Evolutionary conservation across 768 basidiomycete genomes (phyloP).

Genomic region (Trametes coccinea): DNA sequence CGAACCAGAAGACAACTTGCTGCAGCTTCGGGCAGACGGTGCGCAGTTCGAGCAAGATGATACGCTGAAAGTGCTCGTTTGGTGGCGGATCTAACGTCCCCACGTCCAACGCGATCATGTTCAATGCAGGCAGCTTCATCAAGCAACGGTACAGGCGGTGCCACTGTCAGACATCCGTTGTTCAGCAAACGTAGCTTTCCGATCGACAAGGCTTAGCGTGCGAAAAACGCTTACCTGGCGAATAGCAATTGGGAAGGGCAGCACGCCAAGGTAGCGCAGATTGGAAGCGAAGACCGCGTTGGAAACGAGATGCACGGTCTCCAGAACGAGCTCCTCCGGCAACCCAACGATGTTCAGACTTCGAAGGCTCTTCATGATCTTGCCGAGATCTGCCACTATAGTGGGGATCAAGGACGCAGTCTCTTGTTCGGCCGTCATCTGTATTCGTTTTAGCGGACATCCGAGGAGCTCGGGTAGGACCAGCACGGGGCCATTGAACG

Average conservation of each 20-base stretch:
- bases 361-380: slow-evolving; percentile 34
- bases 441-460: slow-evolving; percentile 46
- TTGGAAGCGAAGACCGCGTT: slow-evolving; percentile 34
- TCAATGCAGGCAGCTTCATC: slow-evolving; percentile 37
- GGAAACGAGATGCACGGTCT: slow-evolving; percentile 36
- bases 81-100: slow-evolving; percentile 37
- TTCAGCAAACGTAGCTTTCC: slow-evolving; percentile 26
- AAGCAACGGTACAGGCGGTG: slow-evolving; percentile 36
- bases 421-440: slow-evolving; percentile 44
- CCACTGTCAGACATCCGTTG: slow-evolving; percentile 29
- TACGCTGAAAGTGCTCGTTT: slow-evolving; percentile 35
- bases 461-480: slow-evolving; percentile 43
- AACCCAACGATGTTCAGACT: slow-evolving; percentile 39
- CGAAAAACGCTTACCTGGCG: slow-evolving; percentile 34
- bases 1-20: slow-evolving; percentile 37
- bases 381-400: slow-evolving; percentile 37
- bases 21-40: slow-evolving; percentile 39
- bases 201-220: not conserved
- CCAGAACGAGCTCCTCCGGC: slow-evolving; percentile 34
- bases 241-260: slow-evolving; percentile 32
- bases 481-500: slow-evolving; percentile 47
- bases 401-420: slow-evolving; percentile 30
- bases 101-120: slow-evolving; percentile 40
- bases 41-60: slow-evolving; percentile 41
- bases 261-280: slow-evolving; percentile 41